A percentile compares a stretch with the other conserved stretches of the same genome.
phyloP scores from a whole-genome alignment of 169 alveolate genomes.

The Amoebophrya sp. region DNA sequence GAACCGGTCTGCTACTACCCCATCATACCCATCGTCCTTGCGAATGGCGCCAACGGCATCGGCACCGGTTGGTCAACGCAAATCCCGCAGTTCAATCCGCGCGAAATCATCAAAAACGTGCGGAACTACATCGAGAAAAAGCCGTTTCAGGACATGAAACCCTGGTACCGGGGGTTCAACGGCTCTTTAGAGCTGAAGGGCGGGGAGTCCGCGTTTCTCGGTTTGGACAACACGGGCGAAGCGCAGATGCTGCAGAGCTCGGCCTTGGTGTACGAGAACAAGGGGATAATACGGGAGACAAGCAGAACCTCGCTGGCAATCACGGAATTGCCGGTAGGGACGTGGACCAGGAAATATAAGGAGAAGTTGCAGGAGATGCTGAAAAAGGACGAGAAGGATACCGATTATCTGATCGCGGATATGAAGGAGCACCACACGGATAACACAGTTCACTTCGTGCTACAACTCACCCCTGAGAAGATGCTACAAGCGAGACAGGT shows the following conservation, averaged over 20 bases:
- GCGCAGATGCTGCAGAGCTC: constrained; percentile 83
- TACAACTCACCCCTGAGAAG: neutral
- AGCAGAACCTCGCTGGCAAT: constrained; percentile 69
- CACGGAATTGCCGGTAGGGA: constrained; percentile 91
- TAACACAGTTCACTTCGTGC: neutral
- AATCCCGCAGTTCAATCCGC: constrained; percentile 89
- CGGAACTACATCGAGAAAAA: constrained; percentile 55
- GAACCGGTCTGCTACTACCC: constrained; percentile 96
- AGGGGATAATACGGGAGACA: constrained; percentile 82
- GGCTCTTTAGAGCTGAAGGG: constrained; percentile 78
- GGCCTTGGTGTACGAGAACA: constrained; percentile 64
- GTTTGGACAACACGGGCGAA: constrained; percentile 55
- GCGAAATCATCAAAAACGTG: constrained; percentile 80
- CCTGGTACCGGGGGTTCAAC: constrained; percentile 93
- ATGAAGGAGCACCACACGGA: constrained; percentile 17
- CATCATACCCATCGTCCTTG: constrained; percentile 88
- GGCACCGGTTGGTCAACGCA: constrained; percentile 80
- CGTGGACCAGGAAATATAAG: constrained; percentile 78
- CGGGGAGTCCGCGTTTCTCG: constrained; percentile 57
- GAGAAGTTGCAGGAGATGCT: constrained; percentile 45
- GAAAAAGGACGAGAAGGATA: constrained; percentile 38
- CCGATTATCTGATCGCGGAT: constrained; percentile 45
- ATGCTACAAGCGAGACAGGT: constrained; percentile 5
- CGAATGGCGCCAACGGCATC: constrained; percentile 98
- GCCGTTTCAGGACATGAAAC: constrained; percentile 77